Evolutionary conservation across 139 green algal species (phyloP).

Genomic region (Tetraselmis chui): DNA sequence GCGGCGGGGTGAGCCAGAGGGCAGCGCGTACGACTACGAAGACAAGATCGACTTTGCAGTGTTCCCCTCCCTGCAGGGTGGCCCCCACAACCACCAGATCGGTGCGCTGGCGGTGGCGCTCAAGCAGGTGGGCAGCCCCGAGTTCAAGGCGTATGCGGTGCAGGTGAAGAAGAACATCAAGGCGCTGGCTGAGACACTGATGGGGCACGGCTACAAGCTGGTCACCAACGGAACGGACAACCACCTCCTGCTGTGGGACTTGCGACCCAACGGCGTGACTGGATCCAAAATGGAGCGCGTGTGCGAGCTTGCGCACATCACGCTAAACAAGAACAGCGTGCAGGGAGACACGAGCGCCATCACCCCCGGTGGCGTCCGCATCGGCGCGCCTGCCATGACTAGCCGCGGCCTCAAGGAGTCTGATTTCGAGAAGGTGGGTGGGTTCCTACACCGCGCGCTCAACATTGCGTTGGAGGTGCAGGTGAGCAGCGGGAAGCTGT

Average conservation of each 20-base stretch:
- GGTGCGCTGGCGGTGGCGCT: slow-evolving; percentile 72
- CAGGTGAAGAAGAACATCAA: slow-evolving; percentile 67
- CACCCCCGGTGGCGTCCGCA: slow-evolving; percentile 70
- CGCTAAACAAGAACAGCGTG: slow-evolving; percentile 88
- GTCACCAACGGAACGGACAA: slow-evolving; percentile 82
- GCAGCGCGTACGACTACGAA: slow-evolving; percentile 64
- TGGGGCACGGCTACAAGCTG: slow-evolving; percentile 63
- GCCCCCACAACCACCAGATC: slow-evolving; percentile 89
- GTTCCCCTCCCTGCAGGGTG: slow-evolving; percentile 79
- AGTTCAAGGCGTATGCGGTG: slow-evolving; percentile 53
- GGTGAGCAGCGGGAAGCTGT: slow-evolving; percentile 65
- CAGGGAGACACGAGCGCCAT: slow-evolving; percentile 74
- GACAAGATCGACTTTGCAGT: slow-evolving; percentile 82
- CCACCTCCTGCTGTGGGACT: slow-evolving; percentile 83
- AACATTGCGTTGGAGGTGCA: slow-evolving; percentile 58
- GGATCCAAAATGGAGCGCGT: slow-evolving; percentile 79
- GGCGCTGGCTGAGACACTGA: slow-evolving; percentile 54
- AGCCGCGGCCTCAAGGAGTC: slow-evolving; percentile 52
- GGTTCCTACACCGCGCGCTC: slow-evolving; percentile 55
- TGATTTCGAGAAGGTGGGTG: slow-evolving; percentile 64
- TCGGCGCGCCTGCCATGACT: slow-evolving; percentile 82
- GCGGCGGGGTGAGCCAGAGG: slow-evolving; percentile 46
- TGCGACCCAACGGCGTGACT: slow-evolving; percentile 71
- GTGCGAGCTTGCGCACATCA: slow-evolving; percentile 81
- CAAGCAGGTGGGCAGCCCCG: slow-evolving; percentile 48